phyloP scores from a whole-genome alignment of 225 moss, liverwort and hornwort species.

The Bryoerythrophyllum caledonicum region DNA sequence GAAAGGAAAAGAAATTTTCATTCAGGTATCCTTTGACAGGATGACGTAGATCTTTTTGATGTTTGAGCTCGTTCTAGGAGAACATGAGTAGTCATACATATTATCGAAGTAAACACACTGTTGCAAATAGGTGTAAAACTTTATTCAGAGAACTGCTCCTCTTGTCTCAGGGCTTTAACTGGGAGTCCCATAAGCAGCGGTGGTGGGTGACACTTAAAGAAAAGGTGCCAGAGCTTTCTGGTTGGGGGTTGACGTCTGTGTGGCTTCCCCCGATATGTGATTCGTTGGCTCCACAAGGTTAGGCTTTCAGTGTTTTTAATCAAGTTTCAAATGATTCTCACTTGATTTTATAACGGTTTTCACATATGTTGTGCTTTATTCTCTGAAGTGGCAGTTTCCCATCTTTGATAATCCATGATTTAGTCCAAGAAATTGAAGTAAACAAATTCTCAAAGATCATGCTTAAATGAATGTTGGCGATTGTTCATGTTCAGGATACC shows the following conservation, averaged over 20 bases:
- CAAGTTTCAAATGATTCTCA: background rate
- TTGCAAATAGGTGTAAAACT: too few relatives aligned
- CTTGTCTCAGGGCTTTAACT: conserved; percentile 77
- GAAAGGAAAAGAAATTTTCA: conserved; percentile 55
- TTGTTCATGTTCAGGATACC: conserved; percentile 59
- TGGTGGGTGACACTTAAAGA: conserved; percentile 74
- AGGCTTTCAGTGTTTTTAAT: background rate
- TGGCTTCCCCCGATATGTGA: conserved; percentile 90
- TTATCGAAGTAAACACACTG: too few relatives aligned
- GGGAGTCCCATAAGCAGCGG: conserved; percentile 81
- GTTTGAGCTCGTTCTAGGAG: conserved; percentile 9
- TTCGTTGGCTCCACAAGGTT: conserved; percentile 88
- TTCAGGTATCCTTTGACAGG: conserved; percentile 44
- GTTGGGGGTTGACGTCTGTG: conserved; percentile 77
- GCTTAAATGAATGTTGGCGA: background rate
- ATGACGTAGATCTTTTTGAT: background rate
- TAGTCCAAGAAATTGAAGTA: background rate
- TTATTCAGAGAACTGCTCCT: conserved; percentile 6
- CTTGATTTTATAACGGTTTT: background rate
- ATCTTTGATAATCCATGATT: background rate
- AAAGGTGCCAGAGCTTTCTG: conserved; percentile 71
- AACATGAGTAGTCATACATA: too few relatives aligned
- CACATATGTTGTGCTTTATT: conserved; percentile 2
- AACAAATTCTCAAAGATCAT: background rate
- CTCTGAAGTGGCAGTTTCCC: background rate